Evolutionary conservation across 2,329 filamentous ascomycete genomes (phyloP), one percentile per base, ranked within the genome.

Genomic region (Hypoxylon sp.): DNA sequence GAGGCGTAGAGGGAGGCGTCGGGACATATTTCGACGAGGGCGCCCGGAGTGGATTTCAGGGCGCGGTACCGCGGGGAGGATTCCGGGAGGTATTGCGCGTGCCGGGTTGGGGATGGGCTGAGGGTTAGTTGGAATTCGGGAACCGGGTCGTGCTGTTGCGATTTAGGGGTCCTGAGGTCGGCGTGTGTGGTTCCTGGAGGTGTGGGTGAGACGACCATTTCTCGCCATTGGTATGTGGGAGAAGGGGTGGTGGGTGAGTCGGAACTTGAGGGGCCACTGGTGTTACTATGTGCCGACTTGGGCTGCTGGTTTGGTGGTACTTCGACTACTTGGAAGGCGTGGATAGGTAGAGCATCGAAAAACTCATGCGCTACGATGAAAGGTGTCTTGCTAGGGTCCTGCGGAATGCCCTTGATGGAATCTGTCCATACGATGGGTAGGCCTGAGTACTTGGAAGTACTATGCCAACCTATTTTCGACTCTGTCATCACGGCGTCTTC

Each of bases 291-390:
- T 75, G 72, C 80, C 78, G 77, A 56, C 4, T 81, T 76, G 39
- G 85, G 69, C 70, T 79, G 68, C 39, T 82, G 78, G 13, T 82
- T 79, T 70, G 83, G 82, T 48, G 86, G 78, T 35, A 83, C 79
- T 5, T 81, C 78, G 55, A 95, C 86, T 13, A 93, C 91, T 80
- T 98, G 92, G 79, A 99, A 99, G 67, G 93, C 91, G 79, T 99
- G 94, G 73, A 99, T 98, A 35, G 96, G 96, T 0, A 99, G 90
- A 2, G 96, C 96, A 74, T 99, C 96, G 82, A 99, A 99, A 85
- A 99, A 98, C 79, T 99, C 96, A 79, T 99, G 96, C 3, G 96
- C 96, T 53, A 98, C 88, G 67, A 99, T 97, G 80, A 98, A 97
- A 0, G 96, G 95, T 22, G 90, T 92, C 77, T 92, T 92, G 67